phyloP scores from a whole-genome alignment of 148 eudicot species.

The Cornus suecica region DNA sequence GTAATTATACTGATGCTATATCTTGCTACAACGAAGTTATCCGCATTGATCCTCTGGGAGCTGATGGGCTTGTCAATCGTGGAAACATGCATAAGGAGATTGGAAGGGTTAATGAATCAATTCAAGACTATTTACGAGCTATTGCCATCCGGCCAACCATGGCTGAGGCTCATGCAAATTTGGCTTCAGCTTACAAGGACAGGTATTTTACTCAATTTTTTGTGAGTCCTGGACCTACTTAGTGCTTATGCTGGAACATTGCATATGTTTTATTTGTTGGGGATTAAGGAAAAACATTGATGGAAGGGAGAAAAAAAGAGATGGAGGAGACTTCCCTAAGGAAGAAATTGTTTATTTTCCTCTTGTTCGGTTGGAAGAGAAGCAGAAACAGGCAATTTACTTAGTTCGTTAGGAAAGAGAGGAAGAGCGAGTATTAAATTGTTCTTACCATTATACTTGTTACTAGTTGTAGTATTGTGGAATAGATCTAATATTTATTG shows the following conservation, averaged over 20 bases:
- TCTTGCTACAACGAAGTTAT: constrained; percentile 94
- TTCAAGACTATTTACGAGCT: constrained; percentile 85
- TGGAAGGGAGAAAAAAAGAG: no score
- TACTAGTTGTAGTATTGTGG: no score
- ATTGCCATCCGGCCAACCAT: constrained; percentile 77
- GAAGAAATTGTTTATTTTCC: no score
- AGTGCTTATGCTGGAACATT: neutral
- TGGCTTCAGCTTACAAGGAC: constrained; percentile 96
- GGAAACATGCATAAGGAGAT: constrained; percentile 90
- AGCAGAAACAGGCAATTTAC: no score
- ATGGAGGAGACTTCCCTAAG: no score
- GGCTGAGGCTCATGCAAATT: constrained; percentile 98
- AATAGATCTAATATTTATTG: no score
- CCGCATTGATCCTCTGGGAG: constrained; percentile 85
- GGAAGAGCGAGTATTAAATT: no score
- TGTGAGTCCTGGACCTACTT: neutral
- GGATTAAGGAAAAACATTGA: no score
- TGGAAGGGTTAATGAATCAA: constrained; percentile 92
- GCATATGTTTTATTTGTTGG: neutral
- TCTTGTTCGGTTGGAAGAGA: no score
- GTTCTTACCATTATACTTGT: no score
- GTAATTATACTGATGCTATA: constrained; percentile 76
- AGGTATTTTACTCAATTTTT: constrained; percentile 39
- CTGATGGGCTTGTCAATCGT: constrained; percentile 87
- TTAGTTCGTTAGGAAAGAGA: no score